Base-by-base conservation (phyloP, 176 grass and related monocot genomes). In the Zizania latifolia region DNA sequence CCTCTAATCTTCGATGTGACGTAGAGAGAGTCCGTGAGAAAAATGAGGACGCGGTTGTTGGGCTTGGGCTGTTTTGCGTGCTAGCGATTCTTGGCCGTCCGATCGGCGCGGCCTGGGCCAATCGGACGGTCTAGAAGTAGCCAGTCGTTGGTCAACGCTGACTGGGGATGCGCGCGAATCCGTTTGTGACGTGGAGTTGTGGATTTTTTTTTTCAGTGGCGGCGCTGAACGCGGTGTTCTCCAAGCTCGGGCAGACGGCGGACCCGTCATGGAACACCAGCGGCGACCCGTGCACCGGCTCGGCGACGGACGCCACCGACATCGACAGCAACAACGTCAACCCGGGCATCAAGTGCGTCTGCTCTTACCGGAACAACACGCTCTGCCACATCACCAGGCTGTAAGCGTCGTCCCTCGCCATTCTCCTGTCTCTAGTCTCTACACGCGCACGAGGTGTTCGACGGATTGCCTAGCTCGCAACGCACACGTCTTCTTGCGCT, bases 271-370 rank as follows among this genome's bases (percentile, higher is more conserved):
- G 93, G 93, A 97, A 93, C 85, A 86, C 90, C 83, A 97, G 90
- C 80, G 93, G 93, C 45, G 74, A 97, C 45, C 93, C 88, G 21
- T 97, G 93, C 84, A 97, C 79, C 69, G 93, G 93, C 72, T 29
- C 53, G 23, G 90, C 93, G 50, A 82, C 80, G 32, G 90, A 93
- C 72, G n/a, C 2, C 17, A 85, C 79, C 30, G 5, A 3, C 66
- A 30, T 89, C 26, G 87, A 90, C 62, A 1, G 17, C 67, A 37
- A 72, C 1, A 17, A 4, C 51, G 82, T 86, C 68, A 93, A 90
- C 15, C 83, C 85, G 2, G 90, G 6, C 72, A 87, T 97, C 85
- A 90, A 84, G 68, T 93, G 93, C 72, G 40, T 23, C 2, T 97
- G 93, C 93, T 31, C 62, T 12, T 35, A 2, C 67, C 63, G 81